A percentile compares a stretch with the other conserved stretches of the same genome.
phyloP scores from a whole-genome alignment of 2,329 filamentous ascomycete genomes.

The Escovopsis weberi region DNA sequence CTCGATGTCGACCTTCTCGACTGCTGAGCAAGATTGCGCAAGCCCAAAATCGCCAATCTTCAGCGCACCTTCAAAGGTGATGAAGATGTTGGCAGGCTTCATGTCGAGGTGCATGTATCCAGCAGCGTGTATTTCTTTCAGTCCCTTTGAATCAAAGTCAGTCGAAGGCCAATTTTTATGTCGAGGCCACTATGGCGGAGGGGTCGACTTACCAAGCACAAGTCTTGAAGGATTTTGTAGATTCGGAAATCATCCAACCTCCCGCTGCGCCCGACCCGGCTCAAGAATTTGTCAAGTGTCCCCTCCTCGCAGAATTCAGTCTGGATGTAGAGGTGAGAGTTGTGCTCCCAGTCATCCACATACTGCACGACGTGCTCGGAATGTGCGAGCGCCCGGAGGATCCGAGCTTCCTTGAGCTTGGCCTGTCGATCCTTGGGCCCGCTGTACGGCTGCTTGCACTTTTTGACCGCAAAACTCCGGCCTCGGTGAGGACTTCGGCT shows the following conservation, averaged over 20 bases:
- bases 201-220: conserved; percentile 52
- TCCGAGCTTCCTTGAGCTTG: conserved; percentile 71
- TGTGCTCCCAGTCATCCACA: conserved; percentile 75
- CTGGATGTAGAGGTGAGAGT: conserved; percentile 83
- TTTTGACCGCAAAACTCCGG: conserved; percentile 83
- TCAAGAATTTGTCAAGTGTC: conserved; percentile 72
- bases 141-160: conserved; percentile 40
- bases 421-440: conserved; percentile 67
- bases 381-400: conserved; percentile 61
- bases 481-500: conserved; percentile 39
- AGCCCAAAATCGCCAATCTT: conserved; percentile 82
- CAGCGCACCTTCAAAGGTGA: conserved; percentile 65
- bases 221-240: conserved; percentile 91
- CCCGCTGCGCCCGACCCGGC: conserved; percentile 67
- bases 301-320: conserved; percentile 95
- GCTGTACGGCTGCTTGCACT: conserved; percentile 65
- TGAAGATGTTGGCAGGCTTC: conserved; percentile 73
- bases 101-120: conserved; percentile 77
- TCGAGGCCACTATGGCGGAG: neutral
- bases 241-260: conserved; percentile 93
- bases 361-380: conserved; percentile 78
- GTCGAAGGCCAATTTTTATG: conserved; percentile 7
- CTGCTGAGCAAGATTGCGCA: conserved; percentile 65
- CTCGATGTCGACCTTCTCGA: conserved; percentile 68
- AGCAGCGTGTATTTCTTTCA: conserved; percentile 79